These are phyloP conservation scores for Wickerhamiella cacticola DNA, from an alignment of 805 yeast species.

Conservation along the genomic window DNA sequence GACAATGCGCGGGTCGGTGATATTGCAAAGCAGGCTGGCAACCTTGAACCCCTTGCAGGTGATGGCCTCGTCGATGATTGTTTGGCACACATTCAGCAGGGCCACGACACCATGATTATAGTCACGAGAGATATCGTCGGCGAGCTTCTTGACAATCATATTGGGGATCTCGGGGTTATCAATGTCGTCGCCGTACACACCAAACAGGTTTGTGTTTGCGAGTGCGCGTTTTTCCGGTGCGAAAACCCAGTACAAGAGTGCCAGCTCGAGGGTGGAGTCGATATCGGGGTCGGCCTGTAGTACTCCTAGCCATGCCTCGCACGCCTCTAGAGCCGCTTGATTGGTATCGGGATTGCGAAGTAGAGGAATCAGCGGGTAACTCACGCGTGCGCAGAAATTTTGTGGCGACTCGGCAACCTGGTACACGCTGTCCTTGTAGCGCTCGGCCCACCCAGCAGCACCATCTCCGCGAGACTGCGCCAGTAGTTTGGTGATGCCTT, in stretches of 20 bases:
- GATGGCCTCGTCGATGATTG: neutral
- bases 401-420: neutral
- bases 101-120: neutral
- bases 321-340: neutral
- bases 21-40: neutral
- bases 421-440: neutral
- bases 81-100: slow-evolving; percentile 1
- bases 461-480: neutral
- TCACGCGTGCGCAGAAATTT: neutral
- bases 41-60: neutral
- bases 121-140: neutral
- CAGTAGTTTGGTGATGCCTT: neutral
- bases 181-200: neutral
- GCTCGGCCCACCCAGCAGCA: neutral
- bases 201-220: neutral
- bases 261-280: neutral
- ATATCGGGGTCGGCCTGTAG: neutral
- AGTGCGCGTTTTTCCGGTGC: neutral
- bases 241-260: slow-evolving; percentile 1
- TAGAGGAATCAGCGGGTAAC: neutral
- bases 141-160: neutral
- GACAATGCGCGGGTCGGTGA: neutral
- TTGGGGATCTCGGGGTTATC: neutral
- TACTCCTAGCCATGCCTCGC: neutral
- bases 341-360: neutral